Evolutionary conservation across 108 stramenopile genomes (phyloP).

Genomic region (Cyclotella atomus): DNA sequence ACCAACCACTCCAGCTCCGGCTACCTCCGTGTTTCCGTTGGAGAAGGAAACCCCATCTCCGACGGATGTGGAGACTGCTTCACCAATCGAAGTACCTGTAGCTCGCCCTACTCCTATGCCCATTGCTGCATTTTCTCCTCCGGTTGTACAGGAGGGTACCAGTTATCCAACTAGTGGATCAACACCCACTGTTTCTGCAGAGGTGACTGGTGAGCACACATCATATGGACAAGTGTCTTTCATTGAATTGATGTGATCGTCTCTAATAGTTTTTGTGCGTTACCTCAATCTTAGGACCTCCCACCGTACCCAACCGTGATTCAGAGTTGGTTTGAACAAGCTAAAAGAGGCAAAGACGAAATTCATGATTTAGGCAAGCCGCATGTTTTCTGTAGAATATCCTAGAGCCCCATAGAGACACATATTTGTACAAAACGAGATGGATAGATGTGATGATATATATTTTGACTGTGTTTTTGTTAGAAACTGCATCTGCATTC

Average conservation of each 20-base stretch:
- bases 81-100: not conserved
- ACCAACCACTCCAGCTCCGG: not conserved
- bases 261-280: not conserved
- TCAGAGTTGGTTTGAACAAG: not conserved
- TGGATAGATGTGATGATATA: not conserved
- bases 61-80: not conserved
- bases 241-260: not conserved
- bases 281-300: slow-evolving; percentile 2
- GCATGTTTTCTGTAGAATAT: slow-evolving; percentile 4
- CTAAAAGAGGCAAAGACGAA: not conserved
- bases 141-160: not conserved
- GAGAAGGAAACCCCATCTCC: not conserved
- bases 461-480: not conserved
- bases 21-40: not conserved
- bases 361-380: not conserved
- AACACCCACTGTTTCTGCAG: slow-evolving; percentile 3
- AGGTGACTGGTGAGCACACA: slow-evolving; percentile 6
- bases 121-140: slow-evolving; percentile 1
- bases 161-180: not conserved
- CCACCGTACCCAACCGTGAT: not conserved
- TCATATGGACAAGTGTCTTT: not conserved
- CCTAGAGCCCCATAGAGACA: not conserved
- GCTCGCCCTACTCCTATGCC: not conserved
- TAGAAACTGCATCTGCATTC: not conserved
- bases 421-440: not conserved